A percentile compares a stretch with the other conserved stretches of the same genome.
Conservation (phyloP, 139 green algal genomes). For the Haematococcus sp. region DNA sequence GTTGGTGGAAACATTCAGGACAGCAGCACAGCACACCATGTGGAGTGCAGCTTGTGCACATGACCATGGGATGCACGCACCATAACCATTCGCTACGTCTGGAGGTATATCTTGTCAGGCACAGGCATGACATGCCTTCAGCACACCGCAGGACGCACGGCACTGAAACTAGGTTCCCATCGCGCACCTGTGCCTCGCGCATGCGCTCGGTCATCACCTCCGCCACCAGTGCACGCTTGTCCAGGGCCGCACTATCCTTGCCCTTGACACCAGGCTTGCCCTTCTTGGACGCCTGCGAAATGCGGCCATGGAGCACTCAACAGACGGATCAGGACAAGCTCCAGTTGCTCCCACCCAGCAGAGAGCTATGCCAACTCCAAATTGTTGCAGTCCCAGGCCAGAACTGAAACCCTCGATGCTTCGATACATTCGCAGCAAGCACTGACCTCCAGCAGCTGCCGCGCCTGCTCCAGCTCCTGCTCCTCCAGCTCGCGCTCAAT, state of each 20-base stretch:
- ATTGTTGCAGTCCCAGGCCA: neutral
- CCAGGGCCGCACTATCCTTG: conserved; percentile 54
- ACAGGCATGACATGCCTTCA: neutral
- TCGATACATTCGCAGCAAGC: no score
- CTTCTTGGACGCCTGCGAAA: conserved; percentile 1
- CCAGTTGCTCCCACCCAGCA: neutral
- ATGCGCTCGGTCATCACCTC: conserved; percentile 53
- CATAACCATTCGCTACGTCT: no score
- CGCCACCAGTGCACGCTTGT: conserved; percentile 59
- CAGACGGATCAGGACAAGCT: neutral
- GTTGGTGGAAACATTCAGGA: neutral
- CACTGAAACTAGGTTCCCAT: no score
- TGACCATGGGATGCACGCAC: no score
- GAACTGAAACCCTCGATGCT: no score
- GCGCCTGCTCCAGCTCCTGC: conserved; percentile 58
- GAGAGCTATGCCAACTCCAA: neutral
- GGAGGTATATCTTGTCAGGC: no score
- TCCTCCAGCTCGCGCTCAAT: conserved; percentile 66
- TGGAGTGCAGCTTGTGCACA: neutral
- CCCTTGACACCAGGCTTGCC: conserved; percentile 13
- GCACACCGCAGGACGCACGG: no score
- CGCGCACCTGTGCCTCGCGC: conserved; percentile 51
- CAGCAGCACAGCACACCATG: neutral
- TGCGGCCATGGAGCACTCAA: neutral
- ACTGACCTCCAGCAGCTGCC: conserved; percentile 55